These are phyloP conservation scores for Ogataea neopini DNA, from an alignment of 805 yeast genomes.

Conservation along the genomic window DNA sequence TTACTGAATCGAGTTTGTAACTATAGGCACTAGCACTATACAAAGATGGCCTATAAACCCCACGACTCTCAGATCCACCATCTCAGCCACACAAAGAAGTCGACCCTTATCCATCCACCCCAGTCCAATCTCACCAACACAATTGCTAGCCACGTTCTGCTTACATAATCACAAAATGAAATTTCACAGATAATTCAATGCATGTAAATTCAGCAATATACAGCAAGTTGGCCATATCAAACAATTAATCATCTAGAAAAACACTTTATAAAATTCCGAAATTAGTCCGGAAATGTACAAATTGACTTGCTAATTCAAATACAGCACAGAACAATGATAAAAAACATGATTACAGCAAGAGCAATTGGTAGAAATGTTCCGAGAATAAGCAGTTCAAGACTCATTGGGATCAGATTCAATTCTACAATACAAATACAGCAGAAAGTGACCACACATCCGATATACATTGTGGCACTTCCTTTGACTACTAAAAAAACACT, in stretches of 20 bases:
- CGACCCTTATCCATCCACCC: no score
- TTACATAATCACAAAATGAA: not conserved
- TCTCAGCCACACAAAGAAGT: no score
- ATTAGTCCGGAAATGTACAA: not conserved
- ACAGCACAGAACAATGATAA: not conserved
- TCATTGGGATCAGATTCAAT: conserved; percentile 1
- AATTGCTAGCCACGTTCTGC: not conserved
- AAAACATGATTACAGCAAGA: not conserved
- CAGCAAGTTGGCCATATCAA: not conserved
- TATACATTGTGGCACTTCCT: conserved; percentile 72
- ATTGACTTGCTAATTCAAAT: not conserved
- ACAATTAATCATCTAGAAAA: not conserved
- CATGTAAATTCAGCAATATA: not conserved
- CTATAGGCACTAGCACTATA: no score
- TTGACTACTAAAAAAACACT: conserved; percentile 61
- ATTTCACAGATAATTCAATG: not conserved
- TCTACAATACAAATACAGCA: conserved; percentile 3
- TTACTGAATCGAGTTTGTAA: no score
- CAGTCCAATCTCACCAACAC: no score
- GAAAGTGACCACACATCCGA: conserved; percentile 26
- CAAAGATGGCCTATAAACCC: no score
- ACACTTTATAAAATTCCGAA: not conserved
- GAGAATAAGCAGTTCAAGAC: not conserved
- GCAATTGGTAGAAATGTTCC: conserved; percentile 1
- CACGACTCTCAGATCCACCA: no score